A percentile compares a stretch with the other conserved stretches of the same genome.
phyloP scores from a whole-genome alignment of 2,329 filamentous ascomycete genomes.

The Pseudogymnoascus sp. region DNA sequence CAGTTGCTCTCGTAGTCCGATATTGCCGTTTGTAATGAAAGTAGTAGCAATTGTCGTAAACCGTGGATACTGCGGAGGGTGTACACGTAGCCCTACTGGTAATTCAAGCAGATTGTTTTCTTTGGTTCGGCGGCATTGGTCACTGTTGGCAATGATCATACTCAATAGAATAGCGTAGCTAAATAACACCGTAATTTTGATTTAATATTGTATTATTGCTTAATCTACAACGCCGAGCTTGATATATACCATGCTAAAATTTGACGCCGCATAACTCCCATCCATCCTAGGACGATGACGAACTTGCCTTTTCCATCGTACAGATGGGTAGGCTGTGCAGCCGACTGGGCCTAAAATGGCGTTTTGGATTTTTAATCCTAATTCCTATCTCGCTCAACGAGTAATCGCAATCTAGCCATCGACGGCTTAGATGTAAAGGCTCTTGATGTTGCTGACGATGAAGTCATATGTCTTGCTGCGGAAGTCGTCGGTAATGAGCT shows the following conservation, averaged over 20 bases:
- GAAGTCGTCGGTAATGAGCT: slow-evolving; percentile 41
- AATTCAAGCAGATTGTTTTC: background rate
- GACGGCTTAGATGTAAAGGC: background rate
- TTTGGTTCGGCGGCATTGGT: background rate
- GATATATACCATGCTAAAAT: background rate
- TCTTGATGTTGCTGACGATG: slow-evolving; percentile 25
- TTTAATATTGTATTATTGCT: background rate
- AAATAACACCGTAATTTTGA: background rate
- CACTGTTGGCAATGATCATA: background rate
- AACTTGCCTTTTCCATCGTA: background rate
- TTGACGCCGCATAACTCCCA: background rate
- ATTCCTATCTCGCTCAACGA: background rate
- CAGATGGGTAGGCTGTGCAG: background rate
- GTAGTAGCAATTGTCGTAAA: background rate
- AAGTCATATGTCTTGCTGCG: slow-evolving; percentile 36
- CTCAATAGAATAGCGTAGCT: background rate
- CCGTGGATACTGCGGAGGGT: background rate
- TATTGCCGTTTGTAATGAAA: background rate
- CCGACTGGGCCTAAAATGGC: background rate
- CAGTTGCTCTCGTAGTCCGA: background rate
- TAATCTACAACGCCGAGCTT: background rate
- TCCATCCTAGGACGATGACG: background rate
- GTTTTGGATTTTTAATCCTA: background rate
- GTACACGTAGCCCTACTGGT: background rate
- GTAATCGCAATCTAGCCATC: background rate